Evolutionary conservation across 805 yeast genomes (phyloP).

Genomic region (Teunomyces aglyptinius): DNA sequence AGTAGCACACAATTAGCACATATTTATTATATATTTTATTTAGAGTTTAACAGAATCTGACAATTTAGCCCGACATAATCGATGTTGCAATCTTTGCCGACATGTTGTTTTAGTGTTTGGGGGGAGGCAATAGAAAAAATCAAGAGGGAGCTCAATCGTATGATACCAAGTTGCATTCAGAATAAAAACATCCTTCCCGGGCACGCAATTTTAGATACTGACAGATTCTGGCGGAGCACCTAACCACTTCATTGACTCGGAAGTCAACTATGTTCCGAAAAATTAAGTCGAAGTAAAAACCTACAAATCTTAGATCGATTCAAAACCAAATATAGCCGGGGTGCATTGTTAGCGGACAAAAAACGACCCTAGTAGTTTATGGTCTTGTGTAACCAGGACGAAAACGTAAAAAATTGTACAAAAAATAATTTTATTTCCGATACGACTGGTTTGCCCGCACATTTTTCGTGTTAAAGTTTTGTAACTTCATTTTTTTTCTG

Average conservation of each 20-base stretch:
- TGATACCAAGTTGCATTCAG: not conserved
- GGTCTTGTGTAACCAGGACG: not conserved
- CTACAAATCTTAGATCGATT: constrained; percentile 1
- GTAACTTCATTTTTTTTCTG: not conserved
- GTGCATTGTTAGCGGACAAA: not conserved
- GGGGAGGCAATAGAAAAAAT: not conserved
- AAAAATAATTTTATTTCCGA: not conserved
- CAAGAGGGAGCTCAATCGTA: not conserved
- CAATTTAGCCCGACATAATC: not conserved
- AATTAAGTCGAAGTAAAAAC: not conserved
- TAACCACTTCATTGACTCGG: not conserved
- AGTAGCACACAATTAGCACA: not conserved
- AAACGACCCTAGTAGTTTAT: not conserved
- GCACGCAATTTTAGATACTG: not conserved
- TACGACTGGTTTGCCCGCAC: not conserved
- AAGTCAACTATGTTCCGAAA: not conserved
- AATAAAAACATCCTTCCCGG: not conserved
- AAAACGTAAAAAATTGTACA: not conserved
- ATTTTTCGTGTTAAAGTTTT: not conserved
- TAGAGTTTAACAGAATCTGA: not conserved
- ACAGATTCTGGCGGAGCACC: not conserved
- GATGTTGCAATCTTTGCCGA: not conserved
- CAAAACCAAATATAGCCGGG: not conserved
- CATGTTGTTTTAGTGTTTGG: not conserved
- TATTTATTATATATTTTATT: not conserved